phyloP scores from a whole-genome alignment of 1,284 basidiomycete species.

The Puccinia novopanici region DNA sequence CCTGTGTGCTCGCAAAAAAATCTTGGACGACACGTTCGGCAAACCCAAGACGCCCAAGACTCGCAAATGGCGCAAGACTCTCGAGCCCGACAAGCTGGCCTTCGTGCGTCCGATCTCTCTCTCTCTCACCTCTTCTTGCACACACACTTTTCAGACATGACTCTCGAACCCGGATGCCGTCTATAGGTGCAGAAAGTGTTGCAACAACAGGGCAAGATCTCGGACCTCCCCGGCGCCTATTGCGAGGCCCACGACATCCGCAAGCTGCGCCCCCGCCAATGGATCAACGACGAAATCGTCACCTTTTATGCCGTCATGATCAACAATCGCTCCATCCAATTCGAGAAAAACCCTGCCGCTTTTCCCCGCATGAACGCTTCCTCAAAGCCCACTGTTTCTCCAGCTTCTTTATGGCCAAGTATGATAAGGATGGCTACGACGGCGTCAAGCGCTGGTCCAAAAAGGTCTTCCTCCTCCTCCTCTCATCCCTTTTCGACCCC shows the following conservation, averaged over 20 bases:
- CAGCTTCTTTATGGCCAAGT: conserved; percentile 89
- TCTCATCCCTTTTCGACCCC: neutral
- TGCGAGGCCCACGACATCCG: conserved; percentile 71
- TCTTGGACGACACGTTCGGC: conserved; percentile 29
- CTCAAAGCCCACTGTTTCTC: conserved; percentile 78
- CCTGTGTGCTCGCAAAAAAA: conserved; percentile 4
- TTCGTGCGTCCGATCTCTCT: conserved; percentile 1
- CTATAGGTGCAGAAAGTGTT: conserved; percentile 31
- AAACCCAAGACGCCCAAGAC: neutral
- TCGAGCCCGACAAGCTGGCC: conserved; percentile 22
- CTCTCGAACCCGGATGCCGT: neutral
- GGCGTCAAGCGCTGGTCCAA: conserved; percentile 90
- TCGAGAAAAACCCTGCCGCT: conserved; percentile 53
- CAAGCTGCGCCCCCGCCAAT: conserved; percentile 71
- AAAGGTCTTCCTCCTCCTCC: conserved; percentile 66
- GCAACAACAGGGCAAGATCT: conserved; percentile 30
- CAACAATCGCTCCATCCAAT: conserved; percentile 66
- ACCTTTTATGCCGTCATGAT: conserved; percentile 92
- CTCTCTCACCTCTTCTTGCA: neutral
- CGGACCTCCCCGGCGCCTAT: conserved; percentile 60
- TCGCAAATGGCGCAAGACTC: conserved; percentile 19
- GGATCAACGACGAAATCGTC: conserved; percentile 97
- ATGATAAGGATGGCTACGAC: conserved; percentile 73
- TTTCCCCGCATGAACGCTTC: conserved; percentile 58
- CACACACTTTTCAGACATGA: neutral